Base-by-base conservation (phyloP, 1,139 yeast genomes). In the Debaryomycetaceae sp. region DNA sequence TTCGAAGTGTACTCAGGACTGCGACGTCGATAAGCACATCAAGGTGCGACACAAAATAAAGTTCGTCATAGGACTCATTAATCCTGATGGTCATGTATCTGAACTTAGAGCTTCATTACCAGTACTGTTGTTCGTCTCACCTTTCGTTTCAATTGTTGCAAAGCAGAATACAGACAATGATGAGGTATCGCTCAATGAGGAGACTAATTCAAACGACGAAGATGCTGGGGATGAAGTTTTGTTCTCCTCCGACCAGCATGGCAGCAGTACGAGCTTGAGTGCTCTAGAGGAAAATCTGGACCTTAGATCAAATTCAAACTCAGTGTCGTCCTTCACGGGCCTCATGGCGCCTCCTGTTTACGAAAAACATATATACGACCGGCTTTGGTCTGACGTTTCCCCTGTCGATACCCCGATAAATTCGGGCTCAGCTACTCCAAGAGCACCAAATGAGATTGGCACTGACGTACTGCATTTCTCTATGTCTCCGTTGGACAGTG, bases 341-440 rank as follows among this genome's bases (percentile, higher is more conserved):
- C 65, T 80, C 37, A 74, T 83, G 63, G 96, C 97, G 0, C 98
- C 98, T 4, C 99, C 99, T 27, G 76, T 86, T 49, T 93, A 93
- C 59, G 90, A 84, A 50, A 82, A 77, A 49, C 96, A 89, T 60
- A 80, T 90, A 34, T 90, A 87, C 63, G 99, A 93, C 63, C 69
- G 90, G 45, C 67, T 93, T 36, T 91, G 91, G 91, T 74, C 78
- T 34, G 96, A 86, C 45, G 72, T 83, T 4, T 75, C 84, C 2
- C 78, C 83, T 0, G 54, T 70, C 6, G 84, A 81, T 33, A 74
- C 86, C 1, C 87, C 89, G 2, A 48, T 66, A 2, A 62, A 65
- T 6, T 77, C 84, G 8, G 87, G 85, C 1, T 55, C 78, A 7
- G 67, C 69, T 6, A 78, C 83, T 1, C 84, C 84, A 41, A 55